A percentile compares a stretch with the other conserved stretches of the same genome.
Evolutionary conservation across 768 basidiomycete genomes (phyloP).

Genomic region (Agrocybe pediades): DNA sequence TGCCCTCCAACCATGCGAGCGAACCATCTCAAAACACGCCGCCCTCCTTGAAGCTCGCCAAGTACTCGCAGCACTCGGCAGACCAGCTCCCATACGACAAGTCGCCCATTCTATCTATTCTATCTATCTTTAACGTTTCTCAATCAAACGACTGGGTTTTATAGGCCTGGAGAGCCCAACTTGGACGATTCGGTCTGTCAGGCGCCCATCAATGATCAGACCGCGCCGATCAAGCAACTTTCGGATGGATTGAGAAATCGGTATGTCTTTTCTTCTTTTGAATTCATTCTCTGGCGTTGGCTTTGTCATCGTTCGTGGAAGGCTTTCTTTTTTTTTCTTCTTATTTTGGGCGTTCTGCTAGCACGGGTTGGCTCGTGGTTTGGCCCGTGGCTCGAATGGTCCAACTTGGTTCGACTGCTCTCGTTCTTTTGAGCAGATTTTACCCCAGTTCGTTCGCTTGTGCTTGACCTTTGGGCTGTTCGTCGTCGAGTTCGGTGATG

Average conservation of each 20-base stretch:
- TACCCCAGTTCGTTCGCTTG: too few relatives aligned
- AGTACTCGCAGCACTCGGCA: slow-evolving; percentile 98
- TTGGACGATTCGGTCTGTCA: slow-evolving; percentile 96
- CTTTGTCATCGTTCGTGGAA: background rate
- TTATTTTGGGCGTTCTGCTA: background rate
- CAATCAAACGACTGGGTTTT: slow-evolving; percentile 9
- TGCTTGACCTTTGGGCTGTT: background rate
- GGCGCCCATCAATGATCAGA: slow-evolving; percentile 96
- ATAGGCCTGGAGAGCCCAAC: slow-evolving; percentile 94
- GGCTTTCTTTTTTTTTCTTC: too few relatives aligned
- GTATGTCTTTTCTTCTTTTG: slow-evolving; percentile 38
- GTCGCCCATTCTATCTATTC: slow-evolving; percentile 55
- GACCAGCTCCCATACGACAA: slow-evolving; percentile 96
- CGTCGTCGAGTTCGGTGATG: background rate
- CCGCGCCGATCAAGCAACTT: slow-evolving; percentile 88
- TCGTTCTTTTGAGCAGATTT: background rate
- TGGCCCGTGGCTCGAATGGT: too few relatives aligned
- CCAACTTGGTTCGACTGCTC: background rate
- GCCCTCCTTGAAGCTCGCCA: slow-evolving; percentile 92
- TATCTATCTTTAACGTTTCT: slow-evolving; percentile 1
- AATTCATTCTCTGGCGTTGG: too few relatives aligned
- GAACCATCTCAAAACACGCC: slow-evolving; percentile 88
- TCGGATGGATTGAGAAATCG: slow-evolving; percentile 97
- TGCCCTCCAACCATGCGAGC: slow-evolving; percentile 74
- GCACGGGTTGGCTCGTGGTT: background rate